These are phyloP conservation scores for Colletotrichum theobromicola DNA, from an alignment of 2,329 filamentous ascomycete species.

Conservation along the genomic window DNA sequence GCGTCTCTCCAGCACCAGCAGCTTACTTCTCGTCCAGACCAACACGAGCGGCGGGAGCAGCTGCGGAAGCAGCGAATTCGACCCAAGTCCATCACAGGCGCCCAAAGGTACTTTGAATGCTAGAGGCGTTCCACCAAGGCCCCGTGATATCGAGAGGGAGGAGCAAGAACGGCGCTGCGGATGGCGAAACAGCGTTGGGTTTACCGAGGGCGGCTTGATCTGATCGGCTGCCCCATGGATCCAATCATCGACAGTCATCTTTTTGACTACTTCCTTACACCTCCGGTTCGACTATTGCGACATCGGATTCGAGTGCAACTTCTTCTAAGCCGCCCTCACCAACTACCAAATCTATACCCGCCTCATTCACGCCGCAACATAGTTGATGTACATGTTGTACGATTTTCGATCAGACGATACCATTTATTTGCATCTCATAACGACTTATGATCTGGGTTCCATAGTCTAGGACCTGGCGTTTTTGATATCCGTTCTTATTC, in stretches of 20 bases:
- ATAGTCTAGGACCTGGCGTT: constrained; percentile 15
- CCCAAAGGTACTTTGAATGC: constrained; percentile 34
- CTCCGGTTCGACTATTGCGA: background rate
- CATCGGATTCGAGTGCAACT: background rate
- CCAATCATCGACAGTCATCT: background rate
- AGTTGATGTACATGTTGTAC: constrained; percentile 13
- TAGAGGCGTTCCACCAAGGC: constrained; percentile 32
- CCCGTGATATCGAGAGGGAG: constrained; percentile 38
- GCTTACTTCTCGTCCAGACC: constrained; percentile 63
- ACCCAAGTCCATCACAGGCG: constrained; percentile 41
- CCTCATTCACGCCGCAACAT: constrained; percentile 4
- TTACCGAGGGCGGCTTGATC: constrained; percentile 60
- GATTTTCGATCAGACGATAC: constrained; percentile 21
- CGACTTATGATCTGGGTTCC: constrained; percentile 19
- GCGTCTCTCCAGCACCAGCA: constrained; percentile 65
- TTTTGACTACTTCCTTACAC: background rate
- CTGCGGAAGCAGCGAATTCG: constrained; percentile 51
- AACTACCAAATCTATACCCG: constrained; percentile 11
- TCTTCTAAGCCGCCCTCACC: background rate
- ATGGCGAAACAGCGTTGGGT: constrained; percentile 63
- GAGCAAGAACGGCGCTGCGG: constrained; percentile 52
- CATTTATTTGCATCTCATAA: constrained; percentile 18
- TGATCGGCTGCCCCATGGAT: constrained; percentile 33
- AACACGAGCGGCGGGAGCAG: constrained; percentile 56
- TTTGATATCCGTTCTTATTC: constrained; percentile 17